Evolutionary conservation across 345 rosid genomes (phyloP), one percentile per base, ranked within the genome.

Genomic region (Citropsis articulata): DNA sequence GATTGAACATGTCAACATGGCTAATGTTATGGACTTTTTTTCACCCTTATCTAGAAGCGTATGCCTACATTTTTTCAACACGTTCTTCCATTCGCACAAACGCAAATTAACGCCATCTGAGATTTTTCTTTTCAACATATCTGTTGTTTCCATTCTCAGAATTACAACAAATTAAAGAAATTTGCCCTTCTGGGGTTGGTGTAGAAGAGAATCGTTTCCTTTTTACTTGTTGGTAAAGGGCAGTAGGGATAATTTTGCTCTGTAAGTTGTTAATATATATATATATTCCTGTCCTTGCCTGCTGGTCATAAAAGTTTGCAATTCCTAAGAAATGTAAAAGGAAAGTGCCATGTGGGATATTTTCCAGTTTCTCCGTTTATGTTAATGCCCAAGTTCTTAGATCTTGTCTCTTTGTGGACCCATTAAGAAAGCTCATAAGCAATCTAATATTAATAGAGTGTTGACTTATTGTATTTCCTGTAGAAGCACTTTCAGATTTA

Each of bases 1-100:
- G 78, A 50, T 36, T 75, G 71, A 75, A 63, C 21, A 18, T 28
- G 59, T 75, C 77, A 45, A 62, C 63, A 18, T 50, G 56, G 56
- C 19, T 50, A 50, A 4, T 50, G 56, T 50, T 50, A 50, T 14
- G 56, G 21, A 50, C 56, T 4, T 14, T 50, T 48, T 50, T 16
- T 9, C 42, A 42, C 48, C 48, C 48, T 10, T 42, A 42, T 42
- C 48, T 9, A 10, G 48, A 42, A 42, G 48, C 9, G 50, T 45
- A 40, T 2, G 9, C 45, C 55, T 14, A 48, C 14, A 14, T 48
- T 3, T 48, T 4, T 50, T 50, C 22, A 50, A 50, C 22, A 18
- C 22, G 22, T 50, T 5, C n/a, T n/a, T n/a, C 7, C 7, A 18
- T 18, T 50, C 22, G 56, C 0, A 14, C 56, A 50, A 50, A 4